These are phyloP conservation scores for Umbilicus rupestris DNA, from an alignment of 164 flowering plant genomes.

Conservation along the genomic window DNA sequence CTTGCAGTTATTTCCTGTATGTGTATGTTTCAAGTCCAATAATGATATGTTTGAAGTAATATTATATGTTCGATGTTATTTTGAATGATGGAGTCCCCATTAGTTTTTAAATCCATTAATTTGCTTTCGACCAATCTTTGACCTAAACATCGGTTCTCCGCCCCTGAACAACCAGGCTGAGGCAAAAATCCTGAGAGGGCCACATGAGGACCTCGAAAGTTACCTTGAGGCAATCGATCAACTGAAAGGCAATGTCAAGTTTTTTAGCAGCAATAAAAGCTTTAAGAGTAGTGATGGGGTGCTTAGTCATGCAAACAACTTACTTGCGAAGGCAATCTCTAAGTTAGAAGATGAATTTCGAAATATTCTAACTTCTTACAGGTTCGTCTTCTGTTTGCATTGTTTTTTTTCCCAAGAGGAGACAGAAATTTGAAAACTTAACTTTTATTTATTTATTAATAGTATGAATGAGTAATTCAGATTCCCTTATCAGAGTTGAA, in stretches of 20 bases:
- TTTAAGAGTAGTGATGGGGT: constrained; percentile 75
- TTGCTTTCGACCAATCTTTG: not conserved
- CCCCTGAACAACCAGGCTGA: constrained; percentile 52
- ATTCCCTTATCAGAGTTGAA: not conserved
- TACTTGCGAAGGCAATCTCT: constrained; percentile 69
- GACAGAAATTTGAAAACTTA: not conserved
- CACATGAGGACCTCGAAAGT: constrained; percentile 89
- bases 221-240: constrained; percentile 87
- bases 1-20: not conserved
- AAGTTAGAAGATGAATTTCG: constrained; percentile 91
- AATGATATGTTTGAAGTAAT: no score
- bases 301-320: constrained; percentile 64
- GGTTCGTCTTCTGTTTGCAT: constrained; percentile 29
- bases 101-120: not conserved
- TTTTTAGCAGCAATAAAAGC: constrained; percentile 63
- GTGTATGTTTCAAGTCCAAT: not conserved
- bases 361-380: constrained; percentile 58
- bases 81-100: no score
- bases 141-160: no score
- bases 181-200: constrained; percentile 83
- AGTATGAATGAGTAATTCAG: not conserved
- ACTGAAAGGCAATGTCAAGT: constrained; percentile 51
- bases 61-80: no score
- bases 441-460: not conserved
- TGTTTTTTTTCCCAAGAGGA: not conserved